Conservation (phyloP, 1,139 yeast species). For the Candida sp. region DNA sequence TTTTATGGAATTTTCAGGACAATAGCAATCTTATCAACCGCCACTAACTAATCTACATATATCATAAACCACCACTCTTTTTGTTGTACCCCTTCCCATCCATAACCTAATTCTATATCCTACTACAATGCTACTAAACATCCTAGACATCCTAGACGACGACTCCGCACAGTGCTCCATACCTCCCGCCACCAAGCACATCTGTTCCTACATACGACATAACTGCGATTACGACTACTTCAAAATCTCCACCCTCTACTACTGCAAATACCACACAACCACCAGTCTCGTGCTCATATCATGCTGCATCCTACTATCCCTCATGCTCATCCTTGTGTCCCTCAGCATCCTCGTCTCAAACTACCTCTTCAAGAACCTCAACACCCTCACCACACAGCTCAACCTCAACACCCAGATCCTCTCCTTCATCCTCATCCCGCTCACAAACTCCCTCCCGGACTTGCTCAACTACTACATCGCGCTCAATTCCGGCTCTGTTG, state of each 20-base stretch:
- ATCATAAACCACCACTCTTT: too few species aligned
- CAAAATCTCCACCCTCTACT: constrained; percentile 27
- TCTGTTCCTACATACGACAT: constrained; percentile 24
- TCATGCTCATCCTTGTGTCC: constrained; percentile 24
- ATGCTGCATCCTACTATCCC: constrained; percentile 17
- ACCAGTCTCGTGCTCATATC: constrained; percentile 18
- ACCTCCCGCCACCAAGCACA: constrained; percentile 8
- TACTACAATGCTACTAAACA: neutral
- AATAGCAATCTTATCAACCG: neutral
- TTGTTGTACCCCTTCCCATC: too few species aligned
- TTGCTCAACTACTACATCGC: constrained; percentile 40
- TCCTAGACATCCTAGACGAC: constrained; percentile 1
- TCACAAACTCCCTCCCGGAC: constrained; percentile 46
- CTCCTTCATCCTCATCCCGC: constrained; percentile 41
- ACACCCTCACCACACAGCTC: constrained; percentile 28
- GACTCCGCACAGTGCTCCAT: constrained; percentile 9
- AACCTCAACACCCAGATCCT: constrained; percentile 34
- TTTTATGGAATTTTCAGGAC: neutral
- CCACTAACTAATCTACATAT: too few species aligned
- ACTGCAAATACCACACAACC: constrained; percentile 20
- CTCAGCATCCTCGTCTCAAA: constrained; percentile 41
- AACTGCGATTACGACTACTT: constrained; percentile 31
- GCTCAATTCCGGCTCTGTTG: constrained; percentile 32
- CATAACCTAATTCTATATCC: neutral
- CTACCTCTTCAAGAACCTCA: constrained; percentile 36